phyloP scores from a whole-genome alignment of 2,329 filamentous ascomycete species.

The Microcyclosporella mali region DNA sequence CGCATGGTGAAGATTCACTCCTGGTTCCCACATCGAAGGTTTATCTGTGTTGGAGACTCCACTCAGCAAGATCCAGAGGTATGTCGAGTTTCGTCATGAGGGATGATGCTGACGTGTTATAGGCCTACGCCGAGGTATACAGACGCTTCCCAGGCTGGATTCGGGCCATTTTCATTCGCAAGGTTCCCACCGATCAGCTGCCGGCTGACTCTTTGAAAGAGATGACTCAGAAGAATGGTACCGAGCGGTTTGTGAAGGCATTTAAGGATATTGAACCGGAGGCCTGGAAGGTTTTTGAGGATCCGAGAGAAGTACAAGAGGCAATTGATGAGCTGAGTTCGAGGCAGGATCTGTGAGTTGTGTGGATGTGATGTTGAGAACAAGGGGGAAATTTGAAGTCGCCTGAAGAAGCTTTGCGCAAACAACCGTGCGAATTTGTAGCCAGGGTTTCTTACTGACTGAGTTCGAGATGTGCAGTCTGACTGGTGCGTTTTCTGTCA shows the following conservation, averaged over 20 bases:
- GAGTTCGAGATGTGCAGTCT: no score
- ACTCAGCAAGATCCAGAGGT: constrained; percentile 82
- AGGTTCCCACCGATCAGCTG: constrained; percentile 55
- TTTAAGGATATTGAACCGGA: constrained; percentile 66
- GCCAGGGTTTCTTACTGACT: no score
- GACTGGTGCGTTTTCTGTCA: no score
- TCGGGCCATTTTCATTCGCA: constrained; percentile 75
- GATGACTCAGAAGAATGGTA: constrained; percentile 59
- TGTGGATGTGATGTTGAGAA: no score
- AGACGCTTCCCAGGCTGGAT: constrained; percentile 68
- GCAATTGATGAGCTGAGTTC: constrained; percentile 29
- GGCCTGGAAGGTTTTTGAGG: constrained; percentile 76
- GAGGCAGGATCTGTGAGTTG: constrained; percentile 7
- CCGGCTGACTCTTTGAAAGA: constrained; percentile 46
- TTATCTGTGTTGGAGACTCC: constrained; percentile 82
- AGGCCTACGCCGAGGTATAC: constrained; percentile 72
- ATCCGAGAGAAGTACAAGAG: constrained; percentile 58
- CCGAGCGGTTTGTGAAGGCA: constrained; percentile 71
- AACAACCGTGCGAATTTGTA: no score
- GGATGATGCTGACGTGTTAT: no score
- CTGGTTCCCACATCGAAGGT: constrained; percentile 72
- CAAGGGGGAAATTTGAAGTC: no score
- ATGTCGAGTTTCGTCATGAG: no score
- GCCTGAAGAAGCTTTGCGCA: no score
- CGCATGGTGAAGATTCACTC: constrained; percentile 69